Conservation (phyloP, 768 basidiomycete species). For the Brasilioporus rufonigricans region DNA sequence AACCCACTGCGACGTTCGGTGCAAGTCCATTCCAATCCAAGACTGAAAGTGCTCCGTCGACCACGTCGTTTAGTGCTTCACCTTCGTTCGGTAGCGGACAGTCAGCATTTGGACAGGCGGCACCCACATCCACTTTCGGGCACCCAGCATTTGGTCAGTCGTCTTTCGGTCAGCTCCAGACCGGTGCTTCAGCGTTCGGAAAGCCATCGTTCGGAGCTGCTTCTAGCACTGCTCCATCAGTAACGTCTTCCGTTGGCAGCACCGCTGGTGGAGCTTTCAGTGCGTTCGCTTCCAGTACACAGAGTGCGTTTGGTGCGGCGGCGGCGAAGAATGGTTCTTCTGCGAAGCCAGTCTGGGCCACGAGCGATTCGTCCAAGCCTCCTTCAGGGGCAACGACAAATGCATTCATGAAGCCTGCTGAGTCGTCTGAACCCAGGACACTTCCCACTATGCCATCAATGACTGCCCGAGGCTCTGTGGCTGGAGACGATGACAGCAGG, state of each 20-base stretch:
- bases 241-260: slow-evolving; percentile 9
- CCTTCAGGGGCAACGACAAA: neutral
- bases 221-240: slow-evolving; percentile 9
- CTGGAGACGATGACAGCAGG: slow-evolving; percentile 23
- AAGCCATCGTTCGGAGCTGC: slow-evolving; percentile 20
- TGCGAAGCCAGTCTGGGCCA: slow-evolving; percentile 26
- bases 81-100: slow-evolving; percentile 33
- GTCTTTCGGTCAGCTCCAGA: slow-evolving; percentile 24
- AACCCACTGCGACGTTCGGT: slow-evolving; percentile 16
- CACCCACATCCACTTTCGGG: slow-evolving; percentile 32
- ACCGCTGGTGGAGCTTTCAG: slow-evolving; percentile 35
- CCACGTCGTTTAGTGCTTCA: slow-evolving; percentile 29
- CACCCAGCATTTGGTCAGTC: slow-evolving; percentile 40
- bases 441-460: slow-evolving; percentile 9
- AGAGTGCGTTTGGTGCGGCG: slow-evolving; percentile 30
- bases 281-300: slow-evolving; percentile 30
- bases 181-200: slow-evolving; percentile 18
- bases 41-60: slow-evolving; percentile 17
- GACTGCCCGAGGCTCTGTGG: slow-evolving; percentile 11
- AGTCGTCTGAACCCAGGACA: slow-evolving; percentile 10
- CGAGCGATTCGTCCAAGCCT: slow-evolving; percentile 6
- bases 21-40: slow-evolving; percentile 13
- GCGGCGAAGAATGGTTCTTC: slow-evolving; percentile 15
- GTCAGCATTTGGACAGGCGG: slow-evolving; percentile 32
- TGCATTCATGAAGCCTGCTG: slow-evolving; percentile 9